Conservation (phyloP, 169 alveolate genomes). For the Eimeria necatrix region DNA sequence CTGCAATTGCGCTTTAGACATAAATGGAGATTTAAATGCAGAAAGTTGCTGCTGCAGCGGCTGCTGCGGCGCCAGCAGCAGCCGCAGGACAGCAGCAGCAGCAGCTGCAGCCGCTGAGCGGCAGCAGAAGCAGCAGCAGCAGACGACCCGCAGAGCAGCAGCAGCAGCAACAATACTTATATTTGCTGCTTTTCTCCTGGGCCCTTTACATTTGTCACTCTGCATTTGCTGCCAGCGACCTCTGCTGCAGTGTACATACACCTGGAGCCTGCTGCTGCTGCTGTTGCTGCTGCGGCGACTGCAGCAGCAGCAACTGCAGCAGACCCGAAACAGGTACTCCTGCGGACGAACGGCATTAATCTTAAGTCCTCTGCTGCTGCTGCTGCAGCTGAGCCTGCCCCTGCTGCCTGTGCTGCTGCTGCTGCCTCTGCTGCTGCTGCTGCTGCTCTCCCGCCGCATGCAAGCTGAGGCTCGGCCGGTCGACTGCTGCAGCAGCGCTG, state of each 20-base stretch:
- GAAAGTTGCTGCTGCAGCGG: not conserved
- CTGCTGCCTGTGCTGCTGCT: not conserved
- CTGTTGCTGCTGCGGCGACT: too few species aligned
- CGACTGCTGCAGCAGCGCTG: not conserved
- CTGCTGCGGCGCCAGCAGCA: not conserved
- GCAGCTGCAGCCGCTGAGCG: not conserved
- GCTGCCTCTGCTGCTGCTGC: not conserved
- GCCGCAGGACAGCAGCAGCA: not conserved
- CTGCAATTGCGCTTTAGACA: not conserved
- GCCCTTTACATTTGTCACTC: not conserved
- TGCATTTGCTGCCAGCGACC: not conserved
- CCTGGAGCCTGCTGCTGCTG: too few species aligned
- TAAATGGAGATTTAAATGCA: too few species aligned
- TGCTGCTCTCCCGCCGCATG: not conserved
- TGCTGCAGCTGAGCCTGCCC: not conserved
- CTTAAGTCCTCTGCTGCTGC: too few species aligned
- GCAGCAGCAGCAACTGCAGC: constrained; percentile 12
- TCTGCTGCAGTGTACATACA: constrained; percentile 10
- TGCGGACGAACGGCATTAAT: too few species aligned
- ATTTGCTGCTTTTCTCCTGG: not conserved
- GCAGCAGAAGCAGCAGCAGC: constrained; percentile 31
- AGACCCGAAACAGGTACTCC: not conserved
- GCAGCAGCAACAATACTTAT: not conserved
- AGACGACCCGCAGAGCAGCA: too few species aligned
- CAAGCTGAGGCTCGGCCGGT: not conserved